Conservation (phyloP, 139 green algal genomes). For the Microglena sp. region DNA sequence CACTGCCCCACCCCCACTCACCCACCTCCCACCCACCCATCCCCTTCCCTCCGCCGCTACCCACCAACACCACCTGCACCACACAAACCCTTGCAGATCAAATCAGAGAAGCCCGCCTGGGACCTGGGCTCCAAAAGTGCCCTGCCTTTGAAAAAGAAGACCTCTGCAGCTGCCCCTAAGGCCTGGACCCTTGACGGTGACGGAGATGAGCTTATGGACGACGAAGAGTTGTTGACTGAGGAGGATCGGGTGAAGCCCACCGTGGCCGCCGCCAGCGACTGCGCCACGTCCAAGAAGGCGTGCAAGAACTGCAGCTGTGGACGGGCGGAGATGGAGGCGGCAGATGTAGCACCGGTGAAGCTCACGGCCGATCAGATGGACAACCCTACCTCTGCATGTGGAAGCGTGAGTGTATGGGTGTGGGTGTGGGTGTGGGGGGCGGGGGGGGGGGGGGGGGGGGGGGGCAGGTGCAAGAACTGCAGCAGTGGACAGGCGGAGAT, state of each 20-base stretch:
- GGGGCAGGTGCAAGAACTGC: conserved; percentile 96
- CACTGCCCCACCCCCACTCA: too few relatives aligned
- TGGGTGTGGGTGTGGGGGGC: too few relatives aligned
- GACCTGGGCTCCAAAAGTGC: conserved; percentile 43
- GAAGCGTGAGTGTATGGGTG: conserved; percentile 52
- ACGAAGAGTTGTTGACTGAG: conserved; percentile 84
- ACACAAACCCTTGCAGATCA: conserved; percentile 15
- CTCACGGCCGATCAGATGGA: conserved; percentile 85
- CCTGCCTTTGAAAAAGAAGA: conserved; percentile 34
- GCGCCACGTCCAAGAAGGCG: conserved; percentile 64
- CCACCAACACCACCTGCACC: too few relatives aligned
- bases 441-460: too few relatives aligned
- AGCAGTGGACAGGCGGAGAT: conserved; percentile 83
- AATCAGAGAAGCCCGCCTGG: conserved; percentile 43
- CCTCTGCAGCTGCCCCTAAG: conserved; percentile 20
- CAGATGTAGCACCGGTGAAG: conserved; percentile 30
- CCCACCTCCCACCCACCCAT: too few relatives aligned
- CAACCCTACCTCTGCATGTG: conserved; percentile 78
- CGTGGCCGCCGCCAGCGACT: conserved; percentile 43
- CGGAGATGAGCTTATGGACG: conserved; percentile 87
- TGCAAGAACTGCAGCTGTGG: conserved; percentile 96
- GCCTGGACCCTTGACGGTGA: conserved; percentile 23
- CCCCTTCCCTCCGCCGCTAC: too few relatives aligned
- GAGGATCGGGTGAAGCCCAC: too few relatives aligned
- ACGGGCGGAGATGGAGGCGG: conserved; percentile 70